Conservation (phyloP, 768 basidiomycete genomes). For the Xerocomus potaroensis region DNA sequence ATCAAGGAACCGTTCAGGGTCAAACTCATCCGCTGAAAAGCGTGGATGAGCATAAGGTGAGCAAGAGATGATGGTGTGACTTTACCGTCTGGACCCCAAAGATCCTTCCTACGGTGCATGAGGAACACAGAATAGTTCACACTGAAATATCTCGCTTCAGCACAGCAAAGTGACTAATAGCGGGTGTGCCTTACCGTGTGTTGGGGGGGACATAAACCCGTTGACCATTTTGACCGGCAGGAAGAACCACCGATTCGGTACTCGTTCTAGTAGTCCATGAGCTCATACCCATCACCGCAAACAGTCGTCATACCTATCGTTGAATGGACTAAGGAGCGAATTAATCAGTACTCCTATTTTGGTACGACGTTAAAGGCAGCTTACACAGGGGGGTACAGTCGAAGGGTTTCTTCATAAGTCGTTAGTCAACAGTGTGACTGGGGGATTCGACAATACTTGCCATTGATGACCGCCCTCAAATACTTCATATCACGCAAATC, state of each 20-base stretch:
- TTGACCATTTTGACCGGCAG: constrained; percentile 29
- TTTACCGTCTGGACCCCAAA: constrained; percentile 30
- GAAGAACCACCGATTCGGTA: constrained; percentile 16
- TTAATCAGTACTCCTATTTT: constrained; percentile 2
- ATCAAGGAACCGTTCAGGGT: constrained; percentile 65
- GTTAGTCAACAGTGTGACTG: constrained; percentile 5
- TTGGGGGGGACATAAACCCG: constrained; percentile 51
- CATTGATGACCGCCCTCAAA: constrained; percentile 61
- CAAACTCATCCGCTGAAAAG: constrained; percentile 38
- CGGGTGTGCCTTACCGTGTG: constrained; percentile 22
- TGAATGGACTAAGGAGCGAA: constrained; percentile 18
- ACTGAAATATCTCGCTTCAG: too few relatives aligned
- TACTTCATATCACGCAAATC: constrained; percentile 62
- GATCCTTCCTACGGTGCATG: constrained; percentile 32
- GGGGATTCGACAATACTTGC: constrained; percentile 29
- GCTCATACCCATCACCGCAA: neutral
- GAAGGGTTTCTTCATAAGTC: constrained; percentile 24
- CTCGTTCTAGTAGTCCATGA: constrained; percentile 12
- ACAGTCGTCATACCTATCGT: constrained; percentile 16
- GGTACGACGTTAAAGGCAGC: neutral
- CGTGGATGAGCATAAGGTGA: too few relatives aligned
- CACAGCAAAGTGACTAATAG: too few relatives aligned
- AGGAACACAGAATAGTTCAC: constrained; percentile 23
- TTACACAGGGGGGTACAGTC: constrained; percentile 31
- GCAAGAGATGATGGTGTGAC: too few relatives aligned